phyloP scores from a whole-genome alignment of 495 filamentous ascomycete species.

The Daldinia decipiens region DNA sequence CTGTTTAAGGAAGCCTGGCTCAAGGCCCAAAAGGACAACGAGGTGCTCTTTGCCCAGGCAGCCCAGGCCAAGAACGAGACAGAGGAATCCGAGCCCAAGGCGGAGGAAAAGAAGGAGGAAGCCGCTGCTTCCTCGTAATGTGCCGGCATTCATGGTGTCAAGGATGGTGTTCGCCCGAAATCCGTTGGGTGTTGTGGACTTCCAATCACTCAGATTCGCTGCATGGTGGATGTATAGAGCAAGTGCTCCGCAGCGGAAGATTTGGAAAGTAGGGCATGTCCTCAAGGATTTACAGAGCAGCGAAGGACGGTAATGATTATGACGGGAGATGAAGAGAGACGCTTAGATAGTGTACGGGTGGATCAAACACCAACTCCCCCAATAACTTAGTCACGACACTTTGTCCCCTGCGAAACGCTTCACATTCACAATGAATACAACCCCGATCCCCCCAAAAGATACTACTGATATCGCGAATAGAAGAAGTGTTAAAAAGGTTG shows the following conservation, averaged over 20 bases:
- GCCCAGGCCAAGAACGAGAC: slow-evolving; percentile 56
- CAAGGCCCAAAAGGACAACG: slow-evolving; percentile 97
- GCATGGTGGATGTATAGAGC: slow-evolving; percentile 11
- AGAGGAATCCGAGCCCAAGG: slow-evolving; percentile 37
- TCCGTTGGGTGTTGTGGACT: slow-evolving; percentile 9
- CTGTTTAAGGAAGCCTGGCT: slow-evolving; percentile 98
- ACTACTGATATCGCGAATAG: slow-evolving; percentile 20
- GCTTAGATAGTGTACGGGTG: slow-evolving; percentile 44
- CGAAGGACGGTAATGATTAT: slow-evolving; percentile 31
- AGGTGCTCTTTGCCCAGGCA: slow-evolving; percentile 75
- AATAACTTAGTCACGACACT: slow-evolving; percentile 42
- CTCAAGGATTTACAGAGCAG: slow-evolving; percentile 17
- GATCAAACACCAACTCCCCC: slow-evolving; percentile 40
- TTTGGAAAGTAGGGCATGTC: slow-evolving; percentile 33
- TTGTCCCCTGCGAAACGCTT: slow-evolving; percentile 45
- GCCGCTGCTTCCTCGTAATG: slow-evolving; percentile 41
- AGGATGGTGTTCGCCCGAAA: slow-evolving; percentile 6
- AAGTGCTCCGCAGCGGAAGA: slow-evolving; percentile 17
- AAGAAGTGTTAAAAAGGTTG: slow-evolving; percentile 10
- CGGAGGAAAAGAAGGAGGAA: slow-evolving; percentile 48
- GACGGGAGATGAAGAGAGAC: slow-evolving; percentile 35
- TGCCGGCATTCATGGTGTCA: neutral
- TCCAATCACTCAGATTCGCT: slow-evolving; percentile 12
- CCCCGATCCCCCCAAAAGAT: slow-evolving; percentile 27
- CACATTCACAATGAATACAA: slow-evolving; percentile 49